Percentiles rank a stretch among this genome's conserved stretches.
Evolutionary conservation across 2,329 filamentous ascomycete species (phyloP).

Genomic region (Cyphellophora europaea): DNA sequence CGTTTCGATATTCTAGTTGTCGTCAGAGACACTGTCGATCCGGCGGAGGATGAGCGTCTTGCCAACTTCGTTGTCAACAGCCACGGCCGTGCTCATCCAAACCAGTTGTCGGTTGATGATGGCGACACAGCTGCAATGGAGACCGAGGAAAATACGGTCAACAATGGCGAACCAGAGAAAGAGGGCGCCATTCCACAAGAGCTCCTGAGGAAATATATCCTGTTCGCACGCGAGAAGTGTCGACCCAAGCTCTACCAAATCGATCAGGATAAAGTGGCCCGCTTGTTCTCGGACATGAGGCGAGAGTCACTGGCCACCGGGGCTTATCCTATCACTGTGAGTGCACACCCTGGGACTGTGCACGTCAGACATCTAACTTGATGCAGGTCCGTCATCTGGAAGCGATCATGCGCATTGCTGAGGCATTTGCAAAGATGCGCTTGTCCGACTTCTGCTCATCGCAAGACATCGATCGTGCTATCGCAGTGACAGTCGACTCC

Average conservation of each 20-base stretch:
- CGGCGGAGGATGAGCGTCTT: constrained; percentile 80
- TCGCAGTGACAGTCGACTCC: constrained; percentile 90
- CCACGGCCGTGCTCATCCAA: constrained; percentile 79
- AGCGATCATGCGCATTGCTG: constrained; percentile 91
- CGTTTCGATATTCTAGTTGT: constrained; percentile 98
- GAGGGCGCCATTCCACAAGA: constrained; percentile 79
- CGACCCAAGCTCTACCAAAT: constrained; percentile 92
- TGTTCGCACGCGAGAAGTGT: constrained; percentile 85
- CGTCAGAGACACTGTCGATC: constrained; percentile 90
- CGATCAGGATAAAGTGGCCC: constrained; percentile 91
- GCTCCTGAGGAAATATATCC: constrained; percentile 87
- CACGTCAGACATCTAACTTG: constrained; percentile 12
- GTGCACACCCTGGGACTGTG: constrained; percentile 30
- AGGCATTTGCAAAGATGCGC: constrained; percentile 95
- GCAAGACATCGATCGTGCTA: constrained; percentile 90
- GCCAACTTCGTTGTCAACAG: constrained; percentile 92
- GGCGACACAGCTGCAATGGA: constrained; percentile 54
- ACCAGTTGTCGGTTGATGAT: constrained; percentile 41
- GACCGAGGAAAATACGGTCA: constrained; percentile 31
- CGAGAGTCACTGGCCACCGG: constrained; percentile 86
- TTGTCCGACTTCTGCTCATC: constrained; percentile 89
- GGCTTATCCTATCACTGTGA: constrained; percentile 93
- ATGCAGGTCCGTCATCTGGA: constrained; percentile 85
- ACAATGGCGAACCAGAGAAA: constrained; percentile 39
- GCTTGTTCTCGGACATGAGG: constrained; percentile 93